Evolutionary conservation across 305 asterid genomes (phyloP).

Genomic region (Fraxinus ornus): DNA sequence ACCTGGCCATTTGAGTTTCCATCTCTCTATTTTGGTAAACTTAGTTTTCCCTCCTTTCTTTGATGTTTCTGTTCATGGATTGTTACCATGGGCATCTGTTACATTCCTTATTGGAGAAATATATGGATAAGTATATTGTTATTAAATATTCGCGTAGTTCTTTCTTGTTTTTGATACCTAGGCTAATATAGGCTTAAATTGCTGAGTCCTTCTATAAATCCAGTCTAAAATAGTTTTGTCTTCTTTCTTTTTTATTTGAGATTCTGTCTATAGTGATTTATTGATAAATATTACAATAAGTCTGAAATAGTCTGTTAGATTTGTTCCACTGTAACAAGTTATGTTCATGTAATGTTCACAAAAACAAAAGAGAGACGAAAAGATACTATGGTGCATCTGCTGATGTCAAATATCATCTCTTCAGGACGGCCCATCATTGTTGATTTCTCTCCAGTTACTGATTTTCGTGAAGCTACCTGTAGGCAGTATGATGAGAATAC

Average conservation of each 20-base stretch:
- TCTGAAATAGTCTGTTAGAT: neutral
- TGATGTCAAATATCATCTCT: conserved; percentile 13
- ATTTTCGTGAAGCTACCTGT: conserved; percentile 98
- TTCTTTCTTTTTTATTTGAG: neutral
- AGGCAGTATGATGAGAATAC: conserved; percentile 95
- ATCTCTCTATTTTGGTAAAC: neutral
- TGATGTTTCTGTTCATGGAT: neutral
- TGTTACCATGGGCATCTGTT: neutral
- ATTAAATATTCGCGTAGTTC: neutral
- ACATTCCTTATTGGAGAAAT: neutral
- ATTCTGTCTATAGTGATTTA: neutral
- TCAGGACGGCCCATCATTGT: conserved; percentile 96
- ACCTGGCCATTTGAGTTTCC: neutral
- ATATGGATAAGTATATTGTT: neutral
- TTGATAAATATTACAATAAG: neutral
- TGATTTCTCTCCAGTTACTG: conserved; percentile 97
- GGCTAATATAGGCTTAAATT: neutral
- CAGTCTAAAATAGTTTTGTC: neutral
- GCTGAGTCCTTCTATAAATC: neutral
- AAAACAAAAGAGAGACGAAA: neutral
- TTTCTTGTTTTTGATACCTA: neutral
- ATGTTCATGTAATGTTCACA: neutral
- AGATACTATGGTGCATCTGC: neutral
- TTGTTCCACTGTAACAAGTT: neutral
- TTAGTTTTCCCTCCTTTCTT: neutral